Percentiles rank a stretch among this genome's conserved stretches.
These are phyloP conservation scores for Toxoplasma gondii DNA, from an alignment of 169 alveolate species.

Conservation along the genomic window DNA sequence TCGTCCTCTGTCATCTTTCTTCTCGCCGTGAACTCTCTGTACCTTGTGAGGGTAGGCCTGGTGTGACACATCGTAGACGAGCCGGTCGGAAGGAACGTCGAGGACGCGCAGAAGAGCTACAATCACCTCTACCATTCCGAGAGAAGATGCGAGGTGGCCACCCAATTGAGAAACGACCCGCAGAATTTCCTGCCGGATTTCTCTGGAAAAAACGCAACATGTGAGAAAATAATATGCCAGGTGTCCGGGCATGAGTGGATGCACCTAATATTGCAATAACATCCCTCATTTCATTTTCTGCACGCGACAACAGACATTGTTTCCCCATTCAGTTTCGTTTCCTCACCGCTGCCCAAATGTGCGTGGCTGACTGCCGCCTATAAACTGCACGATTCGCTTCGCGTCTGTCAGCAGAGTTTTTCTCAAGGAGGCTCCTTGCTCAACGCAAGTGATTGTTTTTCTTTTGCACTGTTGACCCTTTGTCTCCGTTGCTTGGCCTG, in stretches of 20 bases:
- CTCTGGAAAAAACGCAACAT: not conserved
- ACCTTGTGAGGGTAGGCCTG: conserved; percentile 79
- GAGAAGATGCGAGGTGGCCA: conserved; percentile 86
- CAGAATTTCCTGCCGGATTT: conserved; percentile 40
- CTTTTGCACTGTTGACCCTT: no score
- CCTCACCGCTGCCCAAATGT: no score
- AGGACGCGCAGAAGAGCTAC: conserved; percentile 82
- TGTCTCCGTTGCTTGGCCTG: no score
- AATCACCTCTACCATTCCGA: conserved; percentile 87
- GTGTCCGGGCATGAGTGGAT: not conserved
- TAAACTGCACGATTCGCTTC: no score
- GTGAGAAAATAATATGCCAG: no score
- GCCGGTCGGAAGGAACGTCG: conserved; percentile 83
- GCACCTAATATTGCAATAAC: not conserved
- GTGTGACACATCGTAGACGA: conserved; percentile 87
- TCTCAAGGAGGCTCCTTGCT: no score
- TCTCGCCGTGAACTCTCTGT: not conserved
- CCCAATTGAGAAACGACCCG: conserved; percentile 71
- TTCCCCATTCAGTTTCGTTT: no score
- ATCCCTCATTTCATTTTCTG: no score
- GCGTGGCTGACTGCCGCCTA: no score
- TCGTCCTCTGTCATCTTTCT: not conserved
- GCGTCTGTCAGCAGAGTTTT: no score
- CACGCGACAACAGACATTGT: no score
- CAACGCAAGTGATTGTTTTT: no score